phyloP scores from a whole-genome alignment of 2,329 filamentous ascomycete genomes.

The Amylocarpus encephaloides region DNA sequence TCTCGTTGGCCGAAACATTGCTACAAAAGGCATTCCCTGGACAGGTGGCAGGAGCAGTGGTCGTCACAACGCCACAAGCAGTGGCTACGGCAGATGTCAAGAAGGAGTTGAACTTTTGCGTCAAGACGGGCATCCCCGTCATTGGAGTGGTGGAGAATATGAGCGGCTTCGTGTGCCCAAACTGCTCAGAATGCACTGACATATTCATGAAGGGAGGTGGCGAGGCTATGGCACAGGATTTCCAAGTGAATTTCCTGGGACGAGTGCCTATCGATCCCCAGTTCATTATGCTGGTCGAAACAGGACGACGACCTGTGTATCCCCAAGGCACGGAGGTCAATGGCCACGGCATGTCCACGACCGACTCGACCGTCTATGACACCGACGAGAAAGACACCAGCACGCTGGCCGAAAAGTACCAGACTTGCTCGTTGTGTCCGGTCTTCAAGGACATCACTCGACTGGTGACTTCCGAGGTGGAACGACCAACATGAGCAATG shows the following conservation, averaged over 20 bases:
- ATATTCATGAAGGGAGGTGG: slow-evolving; percentile 91
- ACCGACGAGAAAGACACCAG: slow-evolving; percentile 34
- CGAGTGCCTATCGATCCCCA: slow-evolving; percentile 88
- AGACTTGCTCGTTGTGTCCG: slow-evolving; percentile 61
- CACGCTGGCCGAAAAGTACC: slow-evolving; percentile 64
- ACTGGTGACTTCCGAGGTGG: slow-evolving; percentile 38
- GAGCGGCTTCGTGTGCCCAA: slow-evolving; percentile 80
- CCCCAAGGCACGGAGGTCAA: slow-evolving; percentile 60
- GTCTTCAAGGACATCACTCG: slow-evolving; percentile 61
- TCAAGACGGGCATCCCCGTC: slow-evolving; percentile 74
- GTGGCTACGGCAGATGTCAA: slow-evolving; percentile 85
- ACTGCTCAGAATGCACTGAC: slow-evolving; percentile 81
- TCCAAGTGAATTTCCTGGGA: slow-evolving; percentile 76
- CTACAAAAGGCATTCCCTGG: slow-evolving; percentile 55
- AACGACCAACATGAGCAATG: slow-evolving; percentile 5
- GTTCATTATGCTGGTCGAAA: slow-evolving; percentile 83
- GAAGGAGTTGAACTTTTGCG: slow-evolving; percentile 83
- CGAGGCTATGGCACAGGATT: slow-evolving; percentile 80
- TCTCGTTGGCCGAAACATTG: slow-evolving; percentile 84
- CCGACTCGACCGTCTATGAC: slow-evolving; percentile 25
- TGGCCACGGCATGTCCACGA: slow-evolving; percentile 44
- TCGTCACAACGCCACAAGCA: slow-evolving; percentile 94
- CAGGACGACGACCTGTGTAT: slow-evolving; percentile 57
- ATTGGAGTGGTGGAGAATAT: slow-evolving; percentile 96
- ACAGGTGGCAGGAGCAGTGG: slow-evolving; percentile 78